phyloP scores from a whole-genome alignment of 257 asterid species.

The Solanum peruvianum region DNA sequence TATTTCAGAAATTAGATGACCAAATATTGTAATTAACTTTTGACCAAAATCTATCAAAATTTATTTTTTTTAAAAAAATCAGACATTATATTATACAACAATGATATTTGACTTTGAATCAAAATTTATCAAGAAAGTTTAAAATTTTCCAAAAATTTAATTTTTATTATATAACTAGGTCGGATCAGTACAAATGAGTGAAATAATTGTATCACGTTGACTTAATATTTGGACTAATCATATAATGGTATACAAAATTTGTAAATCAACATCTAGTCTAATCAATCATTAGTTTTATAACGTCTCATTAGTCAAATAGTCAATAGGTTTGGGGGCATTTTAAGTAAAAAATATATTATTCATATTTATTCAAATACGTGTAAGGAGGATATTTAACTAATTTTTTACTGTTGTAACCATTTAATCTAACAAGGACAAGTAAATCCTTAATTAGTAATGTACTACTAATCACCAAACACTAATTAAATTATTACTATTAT shows the following conservation, averaged over 20 bases:
- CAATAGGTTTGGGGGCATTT: neutral
- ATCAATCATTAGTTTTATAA: neutral
- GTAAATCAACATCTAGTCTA: neutral
- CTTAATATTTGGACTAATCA: neutral
- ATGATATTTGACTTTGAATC: neutral
- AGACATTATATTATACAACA: neutral
- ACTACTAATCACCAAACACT: neutral
- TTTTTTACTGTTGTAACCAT: neutral
- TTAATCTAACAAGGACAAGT: neutral
- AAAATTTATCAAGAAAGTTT: neutral
- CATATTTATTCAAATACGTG: neutral
- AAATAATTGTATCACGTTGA: neutral
- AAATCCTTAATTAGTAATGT: neutral
- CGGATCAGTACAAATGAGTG: neutral
- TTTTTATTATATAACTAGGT: neutral
- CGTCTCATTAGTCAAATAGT: neutral
- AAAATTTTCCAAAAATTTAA: neutral
- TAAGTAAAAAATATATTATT: neutral
- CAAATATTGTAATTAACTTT: neutral
- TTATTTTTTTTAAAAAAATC: neutral
- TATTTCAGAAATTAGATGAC: neutral
- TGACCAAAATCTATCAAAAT: neutral
- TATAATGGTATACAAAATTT: neutral
- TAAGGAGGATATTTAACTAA: neutral
- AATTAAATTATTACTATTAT: neutral